These are phyloP conservation scores for Lepidium didymum DNA, from an alignment of 345 rosid genomes.

Conservation along the genomic window DNA sequence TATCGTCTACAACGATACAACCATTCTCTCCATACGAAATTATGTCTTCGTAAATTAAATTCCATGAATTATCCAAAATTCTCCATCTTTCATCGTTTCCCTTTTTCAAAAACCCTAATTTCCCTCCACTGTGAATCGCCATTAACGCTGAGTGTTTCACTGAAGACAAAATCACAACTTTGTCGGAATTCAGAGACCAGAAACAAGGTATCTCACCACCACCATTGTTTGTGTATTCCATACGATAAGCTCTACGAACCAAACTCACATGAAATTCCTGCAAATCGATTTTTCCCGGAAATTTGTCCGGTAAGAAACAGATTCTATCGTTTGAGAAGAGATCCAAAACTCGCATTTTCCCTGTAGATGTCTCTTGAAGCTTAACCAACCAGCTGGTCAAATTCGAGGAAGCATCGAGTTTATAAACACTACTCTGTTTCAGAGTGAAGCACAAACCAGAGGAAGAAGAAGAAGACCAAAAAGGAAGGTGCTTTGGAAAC, in stretches of 20 bases:
- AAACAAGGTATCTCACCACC: constrained; percentile 1
- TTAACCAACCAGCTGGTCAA: constrained; percentile 1
- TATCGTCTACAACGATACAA: constrained; percentile 21
- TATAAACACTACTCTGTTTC: constrained; percentile 13
- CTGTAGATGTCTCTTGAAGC: constrained; percentile 18
- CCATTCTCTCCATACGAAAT: not conserved
- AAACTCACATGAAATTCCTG: constrained; percentile 7
- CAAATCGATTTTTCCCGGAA: constrained; percentile 2
- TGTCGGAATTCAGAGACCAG: constrained; percentile 24
- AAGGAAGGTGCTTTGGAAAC: constrained; percentile 12
- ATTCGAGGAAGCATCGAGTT: not conserved
- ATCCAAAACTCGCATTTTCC: constrained; percentile 25
- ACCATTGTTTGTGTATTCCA: constrained; percentile 15
- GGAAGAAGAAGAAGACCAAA: constrained; percentile 20
- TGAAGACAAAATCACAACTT: constrained; percentile 17
- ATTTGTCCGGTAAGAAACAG: not conserved
- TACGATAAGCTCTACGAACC: constrained; percentile 15
- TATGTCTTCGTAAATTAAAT: constrained; percentile 19
- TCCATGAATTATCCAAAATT: constrained; percentile 13
- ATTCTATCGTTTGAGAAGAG: constrained; percentile 25
- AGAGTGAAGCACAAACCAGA: constrained; percentile 12
- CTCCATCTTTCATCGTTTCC: constrained; percentile 24
- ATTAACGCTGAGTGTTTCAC: constrained; percentile 4
- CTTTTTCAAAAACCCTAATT: constrained; percentile 11
- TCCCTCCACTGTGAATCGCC: constrained; percentile 31